Conservation (phyloP, 75 land plant genomes). For the Cunninghamia lanceolata region DNA sequence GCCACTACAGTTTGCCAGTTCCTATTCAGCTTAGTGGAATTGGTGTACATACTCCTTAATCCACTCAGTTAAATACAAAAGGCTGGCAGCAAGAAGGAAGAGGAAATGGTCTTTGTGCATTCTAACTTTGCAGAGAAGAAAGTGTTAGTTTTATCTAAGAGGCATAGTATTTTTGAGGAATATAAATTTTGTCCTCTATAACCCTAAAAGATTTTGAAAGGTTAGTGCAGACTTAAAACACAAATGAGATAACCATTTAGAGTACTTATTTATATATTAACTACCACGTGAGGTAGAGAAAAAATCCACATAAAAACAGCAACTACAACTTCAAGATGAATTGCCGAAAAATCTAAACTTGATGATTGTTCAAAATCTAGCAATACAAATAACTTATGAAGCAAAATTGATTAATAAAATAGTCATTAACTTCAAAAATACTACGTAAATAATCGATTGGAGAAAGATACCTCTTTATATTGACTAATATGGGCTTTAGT, state of each 20-base stretch:
- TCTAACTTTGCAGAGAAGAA: not conserved
- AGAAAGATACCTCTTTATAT: slow-evolving; percentile 75
- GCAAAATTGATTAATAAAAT: not conserved
- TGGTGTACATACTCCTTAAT: not conserved
- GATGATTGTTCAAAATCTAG: not conserved
- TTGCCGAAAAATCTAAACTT: not conserved
- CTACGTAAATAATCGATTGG: not conserved
- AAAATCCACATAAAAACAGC: not conserved
- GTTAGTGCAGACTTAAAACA: too few species aligned
- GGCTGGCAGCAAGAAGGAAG: not conserved
- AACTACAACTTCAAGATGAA: not conserved
- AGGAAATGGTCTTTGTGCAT: not conserved
- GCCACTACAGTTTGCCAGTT: not conserved
- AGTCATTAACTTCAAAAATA: not conserved
- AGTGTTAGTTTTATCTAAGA: not conserved
- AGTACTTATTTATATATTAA: not conserved
- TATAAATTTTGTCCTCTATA: not conserved
- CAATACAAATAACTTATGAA: not conserved
- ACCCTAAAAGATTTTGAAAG: not conserved
- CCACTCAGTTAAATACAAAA: not conserved
- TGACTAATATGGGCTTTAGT: slow-evolving; percentile 46
- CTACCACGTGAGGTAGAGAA: not conserved
- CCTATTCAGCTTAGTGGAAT: not conserved
- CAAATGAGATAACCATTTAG: not conserved
- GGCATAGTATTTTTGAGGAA: not conserved